These are phyloP conservation scores for Trichoderma citrinoviride DNA, from an alignment of 2,329 filamentous ascomycete species.

Conservation along the genomic window DNA sequence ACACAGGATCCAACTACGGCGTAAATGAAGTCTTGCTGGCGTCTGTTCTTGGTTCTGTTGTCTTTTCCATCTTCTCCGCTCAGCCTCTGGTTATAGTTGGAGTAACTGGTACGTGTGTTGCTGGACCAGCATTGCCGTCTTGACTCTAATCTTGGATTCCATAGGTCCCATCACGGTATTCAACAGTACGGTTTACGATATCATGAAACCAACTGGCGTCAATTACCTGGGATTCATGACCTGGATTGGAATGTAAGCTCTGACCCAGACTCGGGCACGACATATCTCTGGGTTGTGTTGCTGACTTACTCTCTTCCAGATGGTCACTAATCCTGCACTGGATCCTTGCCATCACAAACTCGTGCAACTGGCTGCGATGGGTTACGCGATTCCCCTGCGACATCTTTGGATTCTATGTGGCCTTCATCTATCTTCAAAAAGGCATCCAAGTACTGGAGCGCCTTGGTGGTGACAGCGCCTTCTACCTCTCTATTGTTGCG, in stretches of 20 bases:
- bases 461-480: slow-evolving; percentile 63
- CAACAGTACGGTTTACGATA: slow-evolving; percentile 85
- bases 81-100: slow-evolving; percentile 90
- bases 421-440: slow-evolving; percentile 88
- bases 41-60: slow-evolving; percentile 76
- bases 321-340: slow-evolving; percentile 86
- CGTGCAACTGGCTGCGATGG: slow-evolving; percentile 84
- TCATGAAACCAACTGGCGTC: slow-evolving; percentile 72
- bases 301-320: slow-evolving; percentile 37
- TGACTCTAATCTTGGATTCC: background rate
- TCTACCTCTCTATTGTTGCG: slow-evolving; percentile 78
- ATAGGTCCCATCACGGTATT: slow-evolving; percentile 85
- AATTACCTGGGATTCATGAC: slow-evolving; percentile 89
- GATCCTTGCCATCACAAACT: slow-evolving; percentile 78
- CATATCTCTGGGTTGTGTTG: background rate
- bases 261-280: no score
- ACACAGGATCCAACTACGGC: slow-evolving; percentile 79
- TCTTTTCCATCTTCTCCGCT: slow-evolving; percentile 75
- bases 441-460: slow-evolving; percentile 80
- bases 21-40: slow-evolving; percentile 89
- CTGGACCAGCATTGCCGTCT: background rate
- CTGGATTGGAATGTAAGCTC: slow-evolving; percentile 75
- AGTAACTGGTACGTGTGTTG: slow-evolving; percentile 60
- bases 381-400: slow-evolving; percentile 91
- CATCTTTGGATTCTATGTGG: slow-evolving; percentile 92